phyloP scores from a whole-genome alignment of 257 asterid species.

The Gentiana macrophylla region DNA sequence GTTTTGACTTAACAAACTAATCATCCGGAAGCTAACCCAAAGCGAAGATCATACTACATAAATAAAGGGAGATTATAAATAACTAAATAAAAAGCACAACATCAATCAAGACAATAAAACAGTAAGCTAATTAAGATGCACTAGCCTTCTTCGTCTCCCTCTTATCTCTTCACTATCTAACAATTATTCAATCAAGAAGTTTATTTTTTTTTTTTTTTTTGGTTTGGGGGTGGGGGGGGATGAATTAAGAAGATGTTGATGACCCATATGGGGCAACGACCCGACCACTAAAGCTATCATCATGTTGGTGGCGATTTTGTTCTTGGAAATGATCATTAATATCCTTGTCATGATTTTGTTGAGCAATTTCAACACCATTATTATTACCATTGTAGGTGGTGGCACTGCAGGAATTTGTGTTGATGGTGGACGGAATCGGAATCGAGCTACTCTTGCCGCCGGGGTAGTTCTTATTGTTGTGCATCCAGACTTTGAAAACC shows the following conservation, averaged over 20 bases:
- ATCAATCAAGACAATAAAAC: no score
- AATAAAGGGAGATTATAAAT: no score
- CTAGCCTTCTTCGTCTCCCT: no score
- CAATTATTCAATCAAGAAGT: constrained; percentile 25
- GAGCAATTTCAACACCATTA: constrained; percentile 11
- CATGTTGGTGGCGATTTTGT: neutral
- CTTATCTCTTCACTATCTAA: constrained; percentile 9
- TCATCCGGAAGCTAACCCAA: no score
- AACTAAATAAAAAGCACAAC: no score
- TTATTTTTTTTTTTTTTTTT: no score
- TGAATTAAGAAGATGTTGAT: constrained; percentile 40
- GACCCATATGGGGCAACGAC: constrained; percentile 46
- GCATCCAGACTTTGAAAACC: constrained; percentile 93
- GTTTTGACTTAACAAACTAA: no score
- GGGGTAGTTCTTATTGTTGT: constrained; percentile 59
- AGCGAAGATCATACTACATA: no score
- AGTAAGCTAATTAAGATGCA: no score
- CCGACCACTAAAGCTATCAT: constrained; percentile 13
- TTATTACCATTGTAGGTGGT: constrained; percentile 2
- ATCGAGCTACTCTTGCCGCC: constrained; percentile 39
- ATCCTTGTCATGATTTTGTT: constrained; percentile 17
- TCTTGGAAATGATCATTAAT: constrained; percentile 7
- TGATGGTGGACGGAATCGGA: constrained; percentile 7
- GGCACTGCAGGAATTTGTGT: constrained; percentile 5
- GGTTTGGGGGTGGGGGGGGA: no score